phyloP scores from a whole-genome alignment of 1,139 yeast genomes.

The Scheffersomyces parashehatae region DNA sequence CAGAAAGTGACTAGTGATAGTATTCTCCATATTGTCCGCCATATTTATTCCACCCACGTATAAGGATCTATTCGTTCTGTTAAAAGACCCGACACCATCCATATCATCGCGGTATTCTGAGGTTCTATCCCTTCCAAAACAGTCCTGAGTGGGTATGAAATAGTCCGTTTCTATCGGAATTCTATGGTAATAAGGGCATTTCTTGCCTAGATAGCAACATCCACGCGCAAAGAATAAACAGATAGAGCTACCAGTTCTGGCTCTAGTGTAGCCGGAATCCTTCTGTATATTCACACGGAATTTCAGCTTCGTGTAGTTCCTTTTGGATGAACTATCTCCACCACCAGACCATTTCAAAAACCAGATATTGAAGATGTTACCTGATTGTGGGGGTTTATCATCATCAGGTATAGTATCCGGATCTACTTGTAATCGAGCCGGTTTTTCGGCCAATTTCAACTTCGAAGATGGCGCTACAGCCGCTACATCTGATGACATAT shows the following conservation, averaged over 20 bases:
- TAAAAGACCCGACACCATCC: conserved; percentile 92
- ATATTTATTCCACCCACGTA: conserved; percentile 70
- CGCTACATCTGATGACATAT: no score
- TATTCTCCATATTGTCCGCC: conserved; percentile 27
- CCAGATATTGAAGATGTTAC: conserved; percentile 84
- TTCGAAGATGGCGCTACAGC: no score
- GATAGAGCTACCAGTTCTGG: conserved; percentile 51
- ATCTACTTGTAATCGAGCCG: conserved; percentile 70
- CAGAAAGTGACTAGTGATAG: conserved; percentile 52
- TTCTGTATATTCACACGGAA: conserved; percentile 57
- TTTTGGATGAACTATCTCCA: conserved; percentile 51
- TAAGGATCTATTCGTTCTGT: conserved; percentile 65
- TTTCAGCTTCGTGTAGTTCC: conserved; percentile 32
- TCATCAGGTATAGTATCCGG: conserved; percentile 62
- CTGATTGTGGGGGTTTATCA: conserved; percentile 76
- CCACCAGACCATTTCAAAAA: conserved; percentile 80
- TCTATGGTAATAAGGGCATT: conserved; percentile 77
- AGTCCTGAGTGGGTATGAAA: conserved; percentile 69
- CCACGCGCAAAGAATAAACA: conserved; percentile 92
- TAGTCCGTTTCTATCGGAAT: conserved; percentile 57
- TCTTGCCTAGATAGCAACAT: conserved; percentile 73
- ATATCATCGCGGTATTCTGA: conserved; percentile 85
- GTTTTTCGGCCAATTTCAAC: conserved; percentile 11
- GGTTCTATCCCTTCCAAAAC: conserved; percentile 90
- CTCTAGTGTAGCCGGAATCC: conserved; percentile 79